phyloP scores from a whole-genome alignment of 495 filamentous ascomycete species.

The Pseudotulostoma volvatum region DNA sequence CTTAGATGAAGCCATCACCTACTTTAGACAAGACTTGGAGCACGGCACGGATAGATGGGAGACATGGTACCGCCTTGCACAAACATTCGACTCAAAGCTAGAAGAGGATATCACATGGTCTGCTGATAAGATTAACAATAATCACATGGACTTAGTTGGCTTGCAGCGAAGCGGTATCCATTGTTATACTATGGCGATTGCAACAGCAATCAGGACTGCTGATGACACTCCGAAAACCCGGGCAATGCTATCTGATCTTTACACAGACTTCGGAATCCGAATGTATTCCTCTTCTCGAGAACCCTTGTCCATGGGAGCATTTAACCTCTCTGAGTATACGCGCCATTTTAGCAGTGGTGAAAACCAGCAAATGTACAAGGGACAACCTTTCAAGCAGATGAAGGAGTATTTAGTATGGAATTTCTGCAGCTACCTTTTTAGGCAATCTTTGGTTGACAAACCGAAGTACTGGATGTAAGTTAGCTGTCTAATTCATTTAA shows the following conservation, averaged over 20 bases:
- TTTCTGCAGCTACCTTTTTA: constrained; percentile 67
- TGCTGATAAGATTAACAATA: constrained; percentile 90
- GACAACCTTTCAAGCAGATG: constrained; percentile 55
- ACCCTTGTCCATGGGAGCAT: constrained; percentile 80
- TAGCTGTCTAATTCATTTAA: neutral
- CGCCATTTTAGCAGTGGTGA: constrained; percentile 56
- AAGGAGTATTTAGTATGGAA: constrained; percentile 66
- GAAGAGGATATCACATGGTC: constrained; percentile 89
- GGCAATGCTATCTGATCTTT: constrained; percentile 63
- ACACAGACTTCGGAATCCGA: constrained; percentile 75
- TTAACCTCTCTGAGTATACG: constrained; percentile 55
- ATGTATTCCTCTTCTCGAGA: constrained; percentile 82
- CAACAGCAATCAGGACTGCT: constrained; percentile 46
- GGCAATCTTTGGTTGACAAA: constrained; percentile 52
- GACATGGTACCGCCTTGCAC: constrained; percentile 86
- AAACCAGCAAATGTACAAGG: constrained; percentile 57
- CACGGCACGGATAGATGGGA: constrained; percentile 81
- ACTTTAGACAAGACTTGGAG: constrained; percentile 72
- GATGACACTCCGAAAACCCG: constrained; percentile 45
- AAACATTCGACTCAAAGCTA: constrained; percentile 78
- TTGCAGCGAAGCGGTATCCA: constrained; percentile 76
- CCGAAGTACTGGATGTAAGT: constrained; percentile 76
- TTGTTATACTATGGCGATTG: constrained; percentile 82
- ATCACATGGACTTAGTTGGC: constrained; percentile 51
- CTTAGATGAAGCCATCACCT: constrained; percentile 64